These are phyloP conservation scores for Sugiyamaella pinicola DNA, from an alignment of 1,139 yeast species.

Conservation along the genomic window DNA sequence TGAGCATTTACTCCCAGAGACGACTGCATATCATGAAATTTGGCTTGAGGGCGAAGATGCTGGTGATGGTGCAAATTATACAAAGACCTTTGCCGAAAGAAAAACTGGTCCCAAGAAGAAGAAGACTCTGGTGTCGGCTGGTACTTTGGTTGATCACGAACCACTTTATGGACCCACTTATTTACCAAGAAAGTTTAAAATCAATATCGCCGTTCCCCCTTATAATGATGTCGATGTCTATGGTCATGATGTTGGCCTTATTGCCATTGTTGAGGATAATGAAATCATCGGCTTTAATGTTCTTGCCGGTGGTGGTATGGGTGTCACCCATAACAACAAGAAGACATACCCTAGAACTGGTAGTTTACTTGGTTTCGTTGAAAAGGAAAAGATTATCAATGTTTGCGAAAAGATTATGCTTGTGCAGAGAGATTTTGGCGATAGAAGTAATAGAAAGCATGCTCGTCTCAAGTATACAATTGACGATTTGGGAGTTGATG, in stretches of 20 bases:
- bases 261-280: constrained; percentile 75
- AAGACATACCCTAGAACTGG: constrained; percentile 97
- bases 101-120: constrained; percentile 79
- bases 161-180: constrained; percentile 87
- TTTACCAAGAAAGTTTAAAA: constrained; percentile 93
- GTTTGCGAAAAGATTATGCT: constrained; percentile 92
- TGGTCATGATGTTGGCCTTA: constrained; percentile 91
- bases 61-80: constrained; percentile 66
- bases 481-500: constrained; percentile 87
- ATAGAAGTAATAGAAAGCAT: constrained; percentile 94
- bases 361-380: constrained; percentile 75
- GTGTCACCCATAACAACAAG: constrained; percentile 93
- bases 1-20: constrained; percentile 80
- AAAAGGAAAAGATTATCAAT: constrained; percentile 65
- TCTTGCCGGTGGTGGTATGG: constrained; percentile 98
- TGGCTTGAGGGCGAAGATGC: constrained; percentile 92
- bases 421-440: constrained; percentile 94
- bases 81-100: constrained; percentile 71
- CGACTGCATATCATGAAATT: constrained; percentile 96
- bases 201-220: constrained; percentile 95
- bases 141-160: constrained; percentile 59
- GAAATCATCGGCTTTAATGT: constrained; percentile 76
- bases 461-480: constrained; percentile 97
- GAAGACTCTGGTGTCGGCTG: constrained; percentile 82
- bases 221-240: constrained; percentile 96